These are phyloP conservation scores for Termitomyces sp. DNA, from an alignment of 768 basidiomycete genomes.

Conservation along the genomic window DNA sequence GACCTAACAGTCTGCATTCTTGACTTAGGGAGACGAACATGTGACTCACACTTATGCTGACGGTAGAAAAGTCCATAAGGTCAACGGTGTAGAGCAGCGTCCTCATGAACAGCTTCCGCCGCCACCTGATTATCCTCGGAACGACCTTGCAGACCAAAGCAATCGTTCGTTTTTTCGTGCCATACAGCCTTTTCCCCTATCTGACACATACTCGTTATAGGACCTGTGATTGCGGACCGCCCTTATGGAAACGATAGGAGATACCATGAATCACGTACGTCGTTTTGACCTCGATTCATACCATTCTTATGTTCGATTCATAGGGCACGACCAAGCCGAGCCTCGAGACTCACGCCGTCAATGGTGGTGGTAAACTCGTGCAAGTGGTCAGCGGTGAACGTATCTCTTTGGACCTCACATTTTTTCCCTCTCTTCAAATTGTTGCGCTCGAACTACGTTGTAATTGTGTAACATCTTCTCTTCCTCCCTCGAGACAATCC, in stretches of 20 bases:
- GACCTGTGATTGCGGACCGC: constrained; percentile 13
- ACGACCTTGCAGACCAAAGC: constrained; percentile 7
- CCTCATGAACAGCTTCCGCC: constrained; percentile 5
- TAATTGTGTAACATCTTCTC: background rate
- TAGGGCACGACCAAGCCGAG: background rate
- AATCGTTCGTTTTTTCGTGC: constrained; percentile 14
- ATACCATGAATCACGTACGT: constrained; percentile 10
- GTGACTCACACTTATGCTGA: constrained; percentile 60
- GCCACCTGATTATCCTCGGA: constrained; percentile 20
- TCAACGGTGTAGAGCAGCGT: constrained; percentile 61
- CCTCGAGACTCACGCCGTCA: background rate
- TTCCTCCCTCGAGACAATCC: background rate
- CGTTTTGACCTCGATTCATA: background rate
- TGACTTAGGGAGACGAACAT: constrained; percentile 66
- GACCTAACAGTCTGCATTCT: background rate
- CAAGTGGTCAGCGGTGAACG: background rate
- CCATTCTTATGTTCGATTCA: background rate
- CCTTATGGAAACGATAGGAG: constrained; percentile 8
- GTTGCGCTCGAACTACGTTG: background rate
- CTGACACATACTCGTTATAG: background rate
- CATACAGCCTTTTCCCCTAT: background rate
- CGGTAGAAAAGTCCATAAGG: constrained; percentile 56
- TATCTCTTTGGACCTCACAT: background rate
- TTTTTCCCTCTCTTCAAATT: background rate
- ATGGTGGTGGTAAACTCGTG: background rate